A percentile compares a stretch with the other conserved stretches of the same genome.
These are phyloP conservation scores for Ustilago crameri DNA, from an alignment of 1,284 basidiomycete genomes.

Conservation along the genomic window DNA sequence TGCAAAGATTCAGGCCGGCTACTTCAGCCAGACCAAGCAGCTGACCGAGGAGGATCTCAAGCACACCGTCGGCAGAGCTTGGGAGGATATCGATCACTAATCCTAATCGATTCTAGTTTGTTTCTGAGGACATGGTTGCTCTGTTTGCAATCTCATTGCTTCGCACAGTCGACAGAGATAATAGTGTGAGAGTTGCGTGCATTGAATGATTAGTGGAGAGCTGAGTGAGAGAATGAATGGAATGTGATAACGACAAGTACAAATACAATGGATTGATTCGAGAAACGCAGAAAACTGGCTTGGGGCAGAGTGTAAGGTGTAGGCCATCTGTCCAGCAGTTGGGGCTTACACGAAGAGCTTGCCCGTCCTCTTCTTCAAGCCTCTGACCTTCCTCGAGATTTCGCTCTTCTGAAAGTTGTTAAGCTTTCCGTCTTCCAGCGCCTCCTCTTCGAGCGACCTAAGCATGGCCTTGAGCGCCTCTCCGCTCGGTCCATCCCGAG, in stretches of 20 bases:
- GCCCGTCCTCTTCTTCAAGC: slow-evolving; percentile 32
- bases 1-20: slow-evolving; percentile 81
- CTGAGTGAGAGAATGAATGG: not conserved
- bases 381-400: slow-evolving; percentile 29
- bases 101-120: not conserved
- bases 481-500: slow-evolving; percentile 8
- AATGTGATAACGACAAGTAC: not conserved
- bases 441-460: slow-evolving; percentile 35
- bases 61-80: slow-evolving; percentile 80
- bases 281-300: not conserved
- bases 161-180: not conserved
- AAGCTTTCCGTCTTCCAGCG: slow-evolving; percentile 31
- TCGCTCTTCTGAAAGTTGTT: slow-evolving; percentile 37
- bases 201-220: not conserved
- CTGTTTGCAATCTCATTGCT: not conserved
- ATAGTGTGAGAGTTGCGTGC: not conserved
- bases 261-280: slow-evolving; percentile 4
- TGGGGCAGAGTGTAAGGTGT: no score
- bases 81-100: slow-evolving; percentile 73
- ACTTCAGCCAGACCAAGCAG: slow-evolving; percentile 51
- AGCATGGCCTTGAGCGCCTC: slow-evolving; percentile 34
- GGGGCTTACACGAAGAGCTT: slow-evolving; percentile 25
- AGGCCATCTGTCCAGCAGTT: not conserved
- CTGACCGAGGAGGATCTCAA: slow-evolving; percentile 52
- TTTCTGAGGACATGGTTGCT: no score